These are phyloP conservation scores for Sclerotinia sclerotiorum DNA, from an alignment of 2,329 filamentous ascomycete genomes.

Conservation along the genomic window DNA sequence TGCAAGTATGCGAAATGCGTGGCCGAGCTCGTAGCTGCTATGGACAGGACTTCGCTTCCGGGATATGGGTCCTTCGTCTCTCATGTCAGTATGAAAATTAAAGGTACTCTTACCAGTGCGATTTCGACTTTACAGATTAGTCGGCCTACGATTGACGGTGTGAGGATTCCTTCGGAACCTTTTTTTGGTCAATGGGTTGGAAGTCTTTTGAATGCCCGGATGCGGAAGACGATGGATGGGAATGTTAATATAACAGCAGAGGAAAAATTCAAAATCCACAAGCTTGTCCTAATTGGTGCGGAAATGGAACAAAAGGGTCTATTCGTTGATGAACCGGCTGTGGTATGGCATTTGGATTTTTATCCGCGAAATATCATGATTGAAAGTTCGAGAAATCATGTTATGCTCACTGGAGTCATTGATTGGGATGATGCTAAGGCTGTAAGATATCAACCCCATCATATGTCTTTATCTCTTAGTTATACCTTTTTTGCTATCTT, in stretches of 20 bases:
- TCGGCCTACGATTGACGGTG: not conserved
- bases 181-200: not conserved
- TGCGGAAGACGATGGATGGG: not conserved
- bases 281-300: not conserved
- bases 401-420: not conserved
- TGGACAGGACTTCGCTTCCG: not conserved
- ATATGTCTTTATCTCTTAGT: too few species aligned
- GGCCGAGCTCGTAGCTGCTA: not conserved
- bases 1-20: not conserved
- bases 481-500: not conserved
- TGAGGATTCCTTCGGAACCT: not conserved
- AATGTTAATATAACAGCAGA: not conserved
- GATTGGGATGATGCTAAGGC: not conserved
- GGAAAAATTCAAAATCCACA: not conserved
- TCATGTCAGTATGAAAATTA: not conserved
- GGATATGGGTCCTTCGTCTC: not conserved
- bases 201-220: not conserved
- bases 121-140: not conserved
- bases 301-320: not conserved
- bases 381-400: not conserved
- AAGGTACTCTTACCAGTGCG: not conserved
- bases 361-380: not conserved
- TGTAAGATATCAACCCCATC: not conserved
- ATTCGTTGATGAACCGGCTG: not conserved
- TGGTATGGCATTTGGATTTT: constrained; percentile 4